These are phyloP conservation scores for Myriosclerotinia scirpicola DNA, from an alignment of 2,329 filamentous ascomycete genomes.

Conservation along the genomic window DNA sequence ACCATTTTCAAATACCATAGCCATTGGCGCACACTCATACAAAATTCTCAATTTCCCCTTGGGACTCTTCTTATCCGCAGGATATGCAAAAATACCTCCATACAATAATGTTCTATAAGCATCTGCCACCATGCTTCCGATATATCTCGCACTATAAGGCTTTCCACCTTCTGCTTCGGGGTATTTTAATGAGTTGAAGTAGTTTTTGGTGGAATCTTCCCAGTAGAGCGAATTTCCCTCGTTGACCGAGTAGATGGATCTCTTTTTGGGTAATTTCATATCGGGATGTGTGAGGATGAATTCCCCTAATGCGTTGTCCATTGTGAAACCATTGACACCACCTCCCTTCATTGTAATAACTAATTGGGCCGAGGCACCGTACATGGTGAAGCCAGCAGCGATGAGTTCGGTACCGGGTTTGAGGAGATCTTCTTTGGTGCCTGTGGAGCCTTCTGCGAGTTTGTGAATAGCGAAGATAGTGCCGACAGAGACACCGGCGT, in stretches of 20 bases:
- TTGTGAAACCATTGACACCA: conserved; percentile 93
- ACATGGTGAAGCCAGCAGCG: conserved; percentile 99
- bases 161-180: conserved; percentile 69
- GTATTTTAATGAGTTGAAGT: conserved; percentile 86
- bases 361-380: conserved; percentile 92
- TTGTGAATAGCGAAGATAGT: conserved; percentile 97
- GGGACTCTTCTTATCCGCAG: conserved; percentile 94
- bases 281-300: conserved; percentile 97
- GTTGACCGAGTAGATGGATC: conserved; percentile 95
- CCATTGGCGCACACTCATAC: conserved; percentile 99
- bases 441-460: conserved; percentile 72
- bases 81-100: conserved; percentile 96
- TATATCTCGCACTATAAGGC: conserved; percentile 93
- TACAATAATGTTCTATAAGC: conserved; percentile 95
- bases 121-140: conserved; percentile 97
- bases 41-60: conserved; percentile 97
- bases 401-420: conserved; percentile 88
- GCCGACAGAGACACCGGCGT: conserved; percentile 95
- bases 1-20: conserved; percentile 98
- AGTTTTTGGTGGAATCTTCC: conserved; percentile 82
- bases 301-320: conserved; percentile 94
- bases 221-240: conserved; percentile 98
- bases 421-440: conserved; percentile 81
- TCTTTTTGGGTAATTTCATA: conserved; percentile 80
- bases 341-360: conserved; percentile 96